Percentiles rank a stretch among this genome's conserved stretches.
Evolutionary conservation across 2,329 filamentous ascomycete species (phyloP).

Genomic region (Aspergillus texensis): DNA sequence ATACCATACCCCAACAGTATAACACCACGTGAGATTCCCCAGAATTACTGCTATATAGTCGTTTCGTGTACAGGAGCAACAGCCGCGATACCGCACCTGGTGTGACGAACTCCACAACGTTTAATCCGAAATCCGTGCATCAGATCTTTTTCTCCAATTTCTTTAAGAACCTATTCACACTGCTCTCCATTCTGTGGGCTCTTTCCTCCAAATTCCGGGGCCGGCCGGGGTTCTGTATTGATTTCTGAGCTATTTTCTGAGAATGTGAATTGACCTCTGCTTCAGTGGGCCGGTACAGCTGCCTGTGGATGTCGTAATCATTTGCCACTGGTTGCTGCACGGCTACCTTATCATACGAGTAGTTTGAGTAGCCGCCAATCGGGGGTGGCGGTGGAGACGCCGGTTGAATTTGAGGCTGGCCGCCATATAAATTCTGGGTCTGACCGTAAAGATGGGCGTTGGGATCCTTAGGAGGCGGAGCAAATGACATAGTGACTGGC

Average conservation of each 20-base stretch:
- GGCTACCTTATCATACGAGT: constrained; percentile 43
- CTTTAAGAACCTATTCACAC: constrained; percentile 49
- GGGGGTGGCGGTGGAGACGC: constrained; percentile 21
- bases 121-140: not conserved
- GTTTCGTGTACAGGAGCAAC: not conserved
- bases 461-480: constrained; percentile 37
- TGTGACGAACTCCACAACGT: not conserved
- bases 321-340: constrained; percentile 23
- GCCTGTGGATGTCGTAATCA: constrained; percentile 49
- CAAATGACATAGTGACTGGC: constrained; percentile 34
- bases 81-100: not conserved
- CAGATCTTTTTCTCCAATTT: constrained; percentile 47
- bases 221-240: constrained; percentile 35
- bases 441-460: constrained; percentile 39
- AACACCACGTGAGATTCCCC: not conserved
- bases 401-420: constrained; percentile 20
- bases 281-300: constrained; percentile 51
- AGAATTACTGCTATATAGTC: not conserved
- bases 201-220: constrained; percentile 43
- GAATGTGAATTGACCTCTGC: constrained; percentile 41
- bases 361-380: constrained; percentile 45
- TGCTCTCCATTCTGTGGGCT: constrained; percentile 43
- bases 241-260: constrained; percentile 38
- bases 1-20: not conserved
- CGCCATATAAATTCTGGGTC: constrained; percentile 30